These are phyloP conservation scores for Dioscorea dumetorum DNA, from an alignment of 106 monocot species.

Conservation along the genomic window DNA sequence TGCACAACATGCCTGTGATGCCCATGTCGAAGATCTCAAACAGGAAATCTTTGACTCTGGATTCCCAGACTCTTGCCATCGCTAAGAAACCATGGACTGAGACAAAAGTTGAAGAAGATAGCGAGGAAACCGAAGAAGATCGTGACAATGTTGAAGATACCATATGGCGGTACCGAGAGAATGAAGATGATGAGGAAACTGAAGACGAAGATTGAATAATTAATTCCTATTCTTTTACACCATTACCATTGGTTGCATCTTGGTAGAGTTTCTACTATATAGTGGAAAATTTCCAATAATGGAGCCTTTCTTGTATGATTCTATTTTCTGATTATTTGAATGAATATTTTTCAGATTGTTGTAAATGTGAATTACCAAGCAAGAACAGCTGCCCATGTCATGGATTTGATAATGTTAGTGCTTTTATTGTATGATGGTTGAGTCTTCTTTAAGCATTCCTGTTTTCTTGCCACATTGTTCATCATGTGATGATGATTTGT, in stretches of 20 bases:
- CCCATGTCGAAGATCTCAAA: slow-evolving; percentile 1
- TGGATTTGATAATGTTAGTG: not conserved
- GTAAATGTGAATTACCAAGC: too few species aligned
- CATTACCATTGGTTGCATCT: not conserved
- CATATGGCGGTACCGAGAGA: slow-evolving; percentile 30
- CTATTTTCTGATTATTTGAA: not conserved
- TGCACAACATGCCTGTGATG: not conserved
- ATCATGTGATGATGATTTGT: too few species aligned
- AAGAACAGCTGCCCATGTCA: not conserved
- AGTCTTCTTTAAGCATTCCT: too few species aligned
- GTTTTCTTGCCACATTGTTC: too few species aligned
- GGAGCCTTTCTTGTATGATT: not conserved
- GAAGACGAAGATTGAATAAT: slow-evolving; percentile 51
- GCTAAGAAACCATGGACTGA: slow-evolving; percentile 30
- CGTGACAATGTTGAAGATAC: slow-evolving; percentile 41
- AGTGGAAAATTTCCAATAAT: not conserved
- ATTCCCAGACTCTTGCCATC: not conserved
- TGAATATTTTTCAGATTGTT: not conserved
- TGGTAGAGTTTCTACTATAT: not conserved
- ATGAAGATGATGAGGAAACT: slow-evolving; percentile 67
- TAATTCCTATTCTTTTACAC: not conserved
- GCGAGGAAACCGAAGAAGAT: slow-evolving; percentile 84
- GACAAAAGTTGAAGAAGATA: slow-evolving; percentile 50
- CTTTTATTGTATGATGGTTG: not conserved
- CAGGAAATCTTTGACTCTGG: too few species aligned